phyloP scores from a whole-genome alignment of 352 stramenopile species.

The Phytophthora pistaciae region DNA sequence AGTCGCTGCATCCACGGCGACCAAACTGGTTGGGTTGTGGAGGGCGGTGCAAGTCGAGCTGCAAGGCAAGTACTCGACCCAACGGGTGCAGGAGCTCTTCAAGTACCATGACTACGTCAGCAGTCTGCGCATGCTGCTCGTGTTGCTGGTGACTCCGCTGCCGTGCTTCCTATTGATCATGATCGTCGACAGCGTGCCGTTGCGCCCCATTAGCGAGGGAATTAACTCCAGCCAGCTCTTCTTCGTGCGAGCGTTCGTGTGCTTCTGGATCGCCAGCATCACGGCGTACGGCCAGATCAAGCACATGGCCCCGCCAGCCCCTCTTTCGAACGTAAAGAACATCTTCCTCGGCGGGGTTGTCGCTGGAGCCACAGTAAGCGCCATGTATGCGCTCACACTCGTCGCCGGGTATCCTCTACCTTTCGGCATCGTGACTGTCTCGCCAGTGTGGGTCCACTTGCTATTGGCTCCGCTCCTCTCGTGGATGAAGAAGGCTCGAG shows the following conservation, averaged over 20 bases:
- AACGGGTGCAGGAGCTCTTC: not conserved
- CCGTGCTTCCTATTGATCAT: not conserved
- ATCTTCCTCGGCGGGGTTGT: slow-evolving; percentile 3
- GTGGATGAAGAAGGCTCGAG: slow-evolving; percentile 1
- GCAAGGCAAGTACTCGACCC: slow-evolving; percentile 2
- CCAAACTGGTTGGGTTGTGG: not conserved
- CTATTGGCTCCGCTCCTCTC: slow-evolving; percentile 4
- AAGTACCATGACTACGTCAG: not conserved
- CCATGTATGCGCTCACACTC: slow-evolving; percentile 10
- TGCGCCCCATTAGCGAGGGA: slow-evolving; percentile 1
- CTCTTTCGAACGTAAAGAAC: not conserved
- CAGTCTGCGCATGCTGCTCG: not conserved
- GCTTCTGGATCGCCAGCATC: slow-evolving; percentile 6
- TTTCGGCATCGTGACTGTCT: slow-evolving; percentile 31
- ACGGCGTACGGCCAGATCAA: slow-evolving; percentile 13
- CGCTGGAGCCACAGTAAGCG: not conserved
- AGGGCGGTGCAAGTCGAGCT: not conserved
- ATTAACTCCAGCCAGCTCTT: slow-evolving; percentile 6
- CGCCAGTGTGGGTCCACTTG: slow-evolving; percentile 4
- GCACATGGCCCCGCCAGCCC: not conserved
- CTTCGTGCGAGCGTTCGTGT: slow-evolving; percentile 11
- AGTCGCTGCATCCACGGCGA: not conserved
- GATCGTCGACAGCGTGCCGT: not conserved
- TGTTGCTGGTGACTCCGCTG: not conserved
- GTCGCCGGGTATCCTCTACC: slow-evolving; percentile 39